phyloP scores from a whole-genome alignment of 2,329 filamentous ascomycete genomes.

The Ascochyta viciae-villosae region DNA sequence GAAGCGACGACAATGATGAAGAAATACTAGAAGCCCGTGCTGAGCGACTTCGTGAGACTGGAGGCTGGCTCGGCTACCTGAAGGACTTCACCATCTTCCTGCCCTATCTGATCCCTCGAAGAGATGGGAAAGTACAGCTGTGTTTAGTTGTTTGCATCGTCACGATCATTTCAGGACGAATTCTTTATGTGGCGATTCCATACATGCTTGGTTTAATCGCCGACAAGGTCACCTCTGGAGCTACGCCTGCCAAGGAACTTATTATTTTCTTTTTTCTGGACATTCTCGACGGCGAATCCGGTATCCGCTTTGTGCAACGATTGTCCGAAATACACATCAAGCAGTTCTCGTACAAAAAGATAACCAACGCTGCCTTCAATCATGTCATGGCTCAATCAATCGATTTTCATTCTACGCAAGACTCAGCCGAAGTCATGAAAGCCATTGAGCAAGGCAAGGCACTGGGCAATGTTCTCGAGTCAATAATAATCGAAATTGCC shows the following conservation, averaged over 20 bases:
- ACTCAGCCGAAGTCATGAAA: slow-evolving; percentile 67
- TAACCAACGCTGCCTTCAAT: slow-evolving; percentile 56
- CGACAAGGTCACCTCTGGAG: slow-evolving; percentile 66
- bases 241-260: slow-evolving; percentile 55
- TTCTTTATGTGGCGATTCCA: slow-evolving; percentile 75
- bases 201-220: slow-evolving; percentile 78
- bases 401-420: slow-evolving; percentile 74
- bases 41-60: slow-evolving; percentile 71
- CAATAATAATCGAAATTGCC: slow-evolving; percentile 62
- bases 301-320: slow-evolving; percentile 56
- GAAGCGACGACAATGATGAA: slow-evolving; percentile 1
- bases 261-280: slow-evolving; percentile 57
- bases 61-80: slow-evolving; percentile 77
- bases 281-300: slow-evolving; percentile 49
- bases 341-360: slow-evolving; percentile 40
- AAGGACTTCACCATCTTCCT: slow-evolving; percentile 77
- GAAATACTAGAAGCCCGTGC: slow-evolving; percentile 39
- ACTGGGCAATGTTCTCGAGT: slow-evolving; percentile 64
- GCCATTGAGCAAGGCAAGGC: slow-evolving; percentile 65
- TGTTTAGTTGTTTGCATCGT: slow-evolving; percentile 69
- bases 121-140: slow-evolving; percentile 68
- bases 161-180: slow-evolving; percentile 72
- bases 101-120: slow-evolving; percentile 77
- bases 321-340: slow-evolving; percentile 62
- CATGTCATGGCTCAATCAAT: slow-evolving; percentile 71